Evolutionary conservation across 163 green algal species (phyloP), one percentile per base, ranked within the genome.

Genomic region (Picocystis sp.): DNA sequence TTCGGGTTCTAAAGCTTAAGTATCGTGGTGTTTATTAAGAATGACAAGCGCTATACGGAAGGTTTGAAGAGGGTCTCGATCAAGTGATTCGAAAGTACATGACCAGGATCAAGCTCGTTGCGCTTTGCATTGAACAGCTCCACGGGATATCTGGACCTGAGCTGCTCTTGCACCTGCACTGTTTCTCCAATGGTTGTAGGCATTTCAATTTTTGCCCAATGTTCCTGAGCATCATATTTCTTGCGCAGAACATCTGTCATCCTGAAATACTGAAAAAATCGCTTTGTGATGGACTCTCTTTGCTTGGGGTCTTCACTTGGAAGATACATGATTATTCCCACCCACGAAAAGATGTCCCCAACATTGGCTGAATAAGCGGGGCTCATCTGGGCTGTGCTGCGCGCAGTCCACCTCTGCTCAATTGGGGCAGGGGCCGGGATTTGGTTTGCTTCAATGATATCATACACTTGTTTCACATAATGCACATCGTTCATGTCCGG

Each of bases 271-370:
- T 53, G 15, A n/a, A 47, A 19, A 57, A 71, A 88, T 61, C 45
- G 47, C 1, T 64, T 17, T 0, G 81, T 89, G 58, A 92, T 80
- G 13, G 57, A 52, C 2, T 65, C 34, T 17, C 81, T 50, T 22
- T 65, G 13, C 15, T 57, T 43, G 1, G 51, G 22, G 2, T 84
- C 76, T 0, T 82, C 65, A 2, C 69, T 69, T 0, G 80, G 79
- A 13, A 95, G 64, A 67, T 98, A 98, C 83, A 94, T 93, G 66
- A 98, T 98, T 73, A 96, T 86, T 45, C 89, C 89, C 47, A 96
- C 75, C 87, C 87, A 96, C 53, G 54, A 81, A 71, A 81, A 65
- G 35, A 96, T 21, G n/a, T 60, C 57, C 12, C 62, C 62, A 3
- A 64, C 52, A 17, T 43, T 50, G 44, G 17, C 3, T 3, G 1